These are phyloP conservation scores for Musa schizocarpa DNA, from an alignment of 176 grass and related monocot species.

Conservation along the genomic window DNA sequence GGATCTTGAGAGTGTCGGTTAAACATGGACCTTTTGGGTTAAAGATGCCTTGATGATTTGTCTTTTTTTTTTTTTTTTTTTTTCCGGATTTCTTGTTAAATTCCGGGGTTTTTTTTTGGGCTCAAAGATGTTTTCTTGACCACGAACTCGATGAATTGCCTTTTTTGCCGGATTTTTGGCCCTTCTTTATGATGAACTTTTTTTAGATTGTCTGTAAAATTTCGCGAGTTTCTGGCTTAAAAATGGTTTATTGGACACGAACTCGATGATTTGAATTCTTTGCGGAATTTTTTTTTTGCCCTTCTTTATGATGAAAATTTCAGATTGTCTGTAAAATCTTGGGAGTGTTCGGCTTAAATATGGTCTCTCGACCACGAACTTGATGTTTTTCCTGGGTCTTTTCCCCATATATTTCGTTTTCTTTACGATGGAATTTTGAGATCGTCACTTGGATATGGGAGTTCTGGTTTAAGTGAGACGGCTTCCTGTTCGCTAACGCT, in stretches of 20 bases:
- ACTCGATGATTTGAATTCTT: too few relatives aligned
- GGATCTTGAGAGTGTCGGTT: too few relatives aligned
- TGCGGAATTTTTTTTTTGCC: neutral
- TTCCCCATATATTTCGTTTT: too few relatives aligned
- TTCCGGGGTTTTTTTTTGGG: too few relatives aligned
- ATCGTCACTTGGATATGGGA: neutral
- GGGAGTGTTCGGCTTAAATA: too few relatives aligned
- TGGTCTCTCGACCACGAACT: neutral
- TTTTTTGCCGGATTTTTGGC: too few relatives aligned
- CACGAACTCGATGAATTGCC: too few relatives aligned
- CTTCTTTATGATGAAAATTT: neutral
- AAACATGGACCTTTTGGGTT: neutral
- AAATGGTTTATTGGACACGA: neutral
- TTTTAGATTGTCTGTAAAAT: neutral
- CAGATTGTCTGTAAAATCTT: neutral
- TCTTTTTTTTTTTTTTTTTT: neutral
- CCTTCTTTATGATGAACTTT: too few relatives aligned
- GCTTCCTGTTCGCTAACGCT: too few relatives aligned
- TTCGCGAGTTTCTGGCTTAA: neutral
- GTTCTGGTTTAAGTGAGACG: neutral
- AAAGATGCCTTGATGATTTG: too few relatives aligned
- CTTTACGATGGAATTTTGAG: neutral
- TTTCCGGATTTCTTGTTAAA: too few relatives aligned
- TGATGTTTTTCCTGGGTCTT: neutral
- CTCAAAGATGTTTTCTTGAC: too few relatives aligned